A percentile compares a stretch with the other conserved stretches of the same genome.
These are phyloP conservation scores for Eucalyptus dawsonii DNA, from an alignment of 345 rosid species.

Conservation along the genomic window DNA sequence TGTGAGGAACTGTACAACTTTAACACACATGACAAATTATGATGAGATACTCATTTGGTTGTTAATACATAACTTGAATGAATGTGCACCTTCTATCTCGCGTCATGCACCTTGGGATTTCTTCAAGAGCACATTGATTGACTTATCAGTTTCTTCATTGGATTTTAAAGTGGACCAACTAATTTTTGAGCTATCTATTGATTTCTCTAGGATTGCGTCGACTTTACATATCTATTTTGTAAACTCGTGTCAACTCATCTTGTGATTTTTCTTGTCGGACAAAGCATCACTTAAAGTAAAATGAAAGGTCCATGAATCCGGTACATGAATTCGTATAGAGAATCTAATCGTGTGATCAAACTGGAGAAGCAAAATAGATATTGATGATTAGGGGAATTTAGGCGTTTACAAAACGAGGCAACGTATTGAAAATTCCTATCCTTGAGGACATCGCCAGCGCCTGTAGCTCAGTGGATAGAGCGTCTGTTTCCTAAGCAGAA, in stretches of 20 bases:
- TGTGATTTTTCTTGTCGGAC: neutral
- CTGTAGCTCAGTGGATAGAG: constrained; percentile 99
- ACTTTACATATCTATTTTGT: neutral
- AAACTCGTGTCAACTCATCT: neutral
- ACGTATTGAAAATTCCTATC: accelerated
- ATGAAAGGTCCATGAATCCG: neutral
- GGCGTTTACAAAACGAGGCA: accelerated
- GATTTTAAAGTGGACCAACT: neutral
- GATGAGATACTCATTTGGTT: accelerated
- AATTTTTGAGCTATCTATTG: neutral
- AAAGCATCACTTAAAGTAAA: neutral
- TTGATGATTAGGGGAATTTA: neutral
- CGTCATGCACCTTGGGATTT: neutral
- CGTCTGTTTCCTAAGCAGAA: constrained; percentile 97
- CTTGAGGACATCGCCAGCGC: neutral
- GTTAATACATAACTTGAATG: neutral
- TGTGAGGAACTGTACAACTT: neutral
- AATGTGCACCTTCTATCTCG: neutral
- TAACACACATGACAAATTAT: neutral
- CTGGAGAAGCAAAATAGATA: neutral
- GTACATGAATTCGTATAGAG: neutral
- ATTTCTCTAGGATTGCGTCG: neutral
- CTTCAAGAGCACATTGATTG: neutral
- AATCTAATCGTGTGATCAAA: neutral
- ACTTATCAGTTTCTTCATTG: neutral